A percentile compares a stretch with the other conserved stretches of the same genome.
Conservation (phyloP, 768 basidiomycete species). For the Tricholoma furcatifolium region DNA sequence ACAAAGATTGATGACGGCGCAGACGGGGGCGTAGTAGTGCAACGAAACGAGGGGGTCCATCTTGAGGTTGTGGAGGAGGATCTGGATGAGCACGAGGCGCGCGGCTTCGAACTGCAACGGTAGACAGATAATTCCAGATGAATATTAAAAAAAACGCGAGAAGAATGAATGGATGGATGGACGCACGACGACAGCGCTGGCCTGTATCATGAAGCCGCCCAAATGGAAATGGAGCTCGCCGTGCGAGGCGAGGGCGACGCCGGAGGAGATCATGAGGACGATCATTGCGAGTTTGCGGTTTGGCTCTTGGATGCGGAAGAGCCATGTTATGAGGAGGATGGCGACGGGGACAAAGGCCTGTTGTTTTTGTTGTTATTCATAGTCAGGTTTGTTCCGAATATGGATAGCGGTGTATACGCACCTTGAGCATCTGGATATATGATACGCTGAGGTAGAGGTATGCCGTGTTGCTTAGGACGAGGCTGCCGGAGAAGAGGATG, state of each 20-base stretch:
- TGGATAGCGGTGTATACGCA: not conserved
- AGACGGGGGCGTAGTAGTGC: slow-evolving; percentile 96
- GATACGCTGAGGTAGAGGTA: slow-evolving; percentile 90
- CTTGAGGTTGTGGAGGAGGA: slow-evolving; percentile 91
- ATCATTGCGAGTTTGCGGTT: slow-evolving; percentile 78
- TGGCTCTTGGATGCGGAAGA: slow-evolving; percentile 85
- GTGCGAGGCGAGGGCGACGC: slow-evolving; percentile 86
- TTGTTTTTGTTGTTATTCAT: no score
- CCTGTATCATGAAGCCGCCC: slow-evolving; percentile 85
- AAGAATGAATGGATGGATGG: slow-evolving; percentile 5
- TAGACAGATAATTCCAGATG: not conserved
- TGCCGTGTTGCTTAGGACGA: slow-evolving; percentile 88
- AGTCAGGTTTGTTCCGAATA: no score
- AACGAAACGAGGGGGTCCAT: slow-evolving; percentile 97
- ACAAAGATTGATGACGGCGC: slow-evolving; percentile 83
- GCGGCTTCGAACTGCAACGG: slow-evolving; percentile 79
- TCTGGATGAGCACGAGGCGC: slow-evolving; percentile 94
- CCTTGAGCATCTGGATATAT: slow-evolving; percentile 97
- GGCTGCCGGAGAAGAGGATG: slow-evolving; percentile 86
- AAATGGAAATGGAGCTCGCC: slow-evolving; percentile 88
- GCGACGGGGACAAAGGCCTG: slow-evolving; percentile 93
- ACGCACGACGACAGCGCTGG: slow-evolving; percentile 80
- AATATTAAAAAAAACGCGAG: not conserved
- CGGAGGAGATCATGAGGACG: slow-evolving; percentile 86
- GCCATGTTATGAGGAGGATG: slow-evolving; percentile 91